Evolutionary conservation across 2,329 filamentous ascomycete species (phyloP).

Genomic region (Fusarium sp.): DNA sequence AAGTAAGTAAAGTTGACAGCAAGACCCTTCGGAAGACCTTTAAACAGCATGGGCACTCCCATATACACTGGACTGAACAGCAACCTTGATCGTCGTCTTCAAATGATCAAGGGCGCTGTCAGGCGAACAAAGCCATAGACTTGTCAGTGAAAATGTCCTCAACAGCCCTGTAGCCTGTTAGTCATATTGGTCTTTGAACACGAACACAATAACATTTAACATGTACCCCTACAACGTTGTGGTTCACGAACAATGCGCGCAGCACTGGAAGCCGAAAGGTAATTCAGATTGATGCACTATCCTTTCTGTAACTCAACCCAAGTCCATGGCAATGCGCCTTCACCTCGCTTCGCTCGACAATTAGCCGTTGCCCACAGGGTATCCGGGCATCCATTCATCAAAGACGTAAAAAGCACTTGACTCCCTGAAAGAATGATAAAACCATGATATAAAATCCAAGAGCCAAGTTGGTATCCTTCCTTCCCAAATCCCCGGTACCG

Average conservation of each 20-base stretch:
- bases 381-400: slow-evolving; percentile 45
- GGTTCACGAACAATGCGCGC: background rate
- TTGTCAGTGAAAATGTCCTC: background rate
- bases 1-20: background rate
- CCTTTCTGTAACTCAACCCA: slow-evolving; percentile 30
- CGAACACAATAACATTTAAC: background rate
- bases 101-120: background rate
- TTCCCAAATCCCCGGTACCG: slow-evolving; percentile 29
- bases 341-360: slow-evolving; percentile 36
- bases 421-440: slow-evolving; percentile 39
- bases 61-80: background rate
- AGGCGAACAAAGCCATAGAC: slow-evolving; percentile 1
- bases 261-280: slow-evolving; percentile 29
- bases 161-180: background rate
- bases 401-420: slow-evolving; percentile 38
- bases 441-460: slow-evolving; percentile 22
- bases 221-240: background rate
- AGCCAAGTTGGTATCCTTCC: slow-evolving; percentile 40
- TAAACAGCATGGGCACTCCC: background rate
- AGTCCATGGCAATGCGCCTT: slow-evolving; percentile 26
- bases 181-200: background rate
- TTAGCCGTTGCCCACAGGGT: slow-evolving; percentile 46
- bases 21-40: background rate
- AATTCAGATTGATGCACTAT: slow-evolving; percentile 35
- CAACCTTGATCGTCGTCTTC: background rate